Evolutionary conservation across 148 eudicot species (phyloP).

Genomic region (Amaranthus cruentus): DNA sequence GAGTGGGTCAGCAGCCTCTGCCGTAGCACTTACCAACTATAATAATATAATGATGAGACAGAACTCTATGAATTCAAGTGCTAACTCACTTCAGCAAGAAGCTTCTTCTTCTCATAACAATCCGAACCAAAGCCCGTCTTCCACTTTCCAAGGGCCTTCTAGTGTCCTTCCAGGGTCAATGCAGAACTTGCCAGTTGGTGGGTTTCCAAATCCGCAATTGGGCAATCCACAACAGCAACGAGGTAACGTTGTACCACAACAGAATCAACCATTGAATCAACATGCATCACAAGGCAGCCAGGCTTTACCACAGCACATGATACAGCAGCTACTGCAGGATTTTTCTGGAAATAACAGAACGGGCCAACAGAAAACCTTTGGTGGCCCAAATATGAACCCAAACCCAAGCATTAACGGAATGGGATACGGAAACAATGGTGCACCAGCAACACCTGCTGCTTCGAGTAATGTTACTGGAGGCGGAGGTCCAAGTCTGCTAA

Average conservation of each 20-base stretch:
- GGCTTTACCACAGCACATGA: slow-evolving; percentile 64
- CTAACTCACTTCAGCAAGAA: slow-evolving; percentile 51
- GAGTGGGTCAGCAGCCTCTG: slow-evolving; percentile 57
- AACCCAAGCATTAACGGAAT: slow-evolving; percentile 26
- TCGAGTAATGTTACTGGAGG: slow-evolving; percentile 14
- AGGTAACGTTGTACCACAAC: slow-evolving; percentile 32
- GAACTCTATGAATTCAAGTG: slow-evolving; percentile 58
- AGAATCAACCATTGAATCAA: slow-evolving; percentile 26
- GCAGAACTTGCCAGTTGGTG: slow-evolving; percentile 34
- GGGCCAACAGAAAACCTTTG: slow-evolving; percentile 29
- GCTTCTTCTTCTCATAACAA: slow-evolving; percentile 51
- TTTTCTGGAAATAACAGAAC: slow-evolving; percentile 27
- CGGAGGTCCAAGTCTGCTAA: slow-evolving; percentile 32
- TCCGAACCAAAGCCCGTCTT: slow-evolving; percentile 37
- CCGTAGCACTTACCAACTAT: slow-evolving; percentile 55
- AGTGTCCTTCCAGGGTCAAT: slow-evolving; percentile 29
- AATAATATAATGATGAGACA: slow-evolving; percentile 68
- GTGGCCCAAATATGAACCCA: slow-evolving; percentile 27
- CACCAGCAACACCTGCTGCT: slow-evolving; percentile 30
- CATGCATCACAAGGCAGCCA: slow-evolving; percentile 41
- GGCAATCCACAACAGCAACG: slow-evolving; percentile 28
- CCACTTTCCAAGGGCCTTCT: slow-evolving; percentile 44
- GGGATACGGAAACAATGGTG: slow-evolving; percentile 34
- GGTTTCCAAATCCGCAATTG: slow-evolving; percentile 35
- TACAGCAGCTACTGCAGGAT: slow-evolving; percentile 40